Evolutionary conservation across 2,329 filamentous ascomycete species (phyloP), one percentile per base, ranked within the genome.

Genomic region (Hypoxylon sp.): DNA sequence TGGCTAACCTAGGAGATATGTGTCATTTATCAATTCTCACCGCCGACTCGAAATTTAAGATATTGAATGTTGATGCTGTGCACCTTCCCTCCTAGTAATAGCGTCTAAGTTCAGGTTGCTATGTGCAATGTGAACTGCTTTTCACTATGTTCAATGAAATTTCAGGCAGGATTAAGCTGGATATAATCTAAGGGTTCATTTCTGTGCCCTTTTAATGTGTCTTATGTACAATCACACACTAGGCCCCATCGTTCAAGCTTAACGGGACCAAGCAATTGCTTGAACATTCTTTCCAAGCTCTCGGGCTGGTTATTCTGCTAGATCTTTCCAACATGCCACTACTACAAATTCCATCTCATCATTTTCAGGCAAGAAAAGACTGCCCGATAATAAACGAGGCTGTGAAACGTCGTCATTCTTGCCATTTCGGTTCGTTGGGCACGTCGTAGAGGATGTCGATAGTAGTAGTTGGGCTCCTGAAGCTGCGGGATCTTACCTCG

Each of bases 41-140:
- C 67, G 64, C 64, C 63, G 67, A n/a, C 58, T 70, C 67, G 55
- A 38, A 58, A 63, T 43, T 19, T n/a, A 63, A 63, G 60, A 61
- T 30, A 17, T 36, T 46, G 36, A 55, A 65, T 21, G 45, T 57
- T 48, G 51, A 51, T 36, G 34, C 43, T n/a, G 51, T 57, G 50
- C 34, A 51, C 36, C 53, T 46, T 63, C 45, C 49, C 36, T 19
- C 19, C 34, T 52, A 60, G 43, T 65, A 30, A 45, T 48, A 43
- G 36, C 32, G 17, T 65, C 7, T 23, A 30, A 28, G 38, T 58
- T 58, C 21, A 25, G 30, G 23, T 50, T 63, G 46, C 19, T 45
- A 43, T 45, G 41, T 56, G 50, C 28, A 52, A 43, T 34, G 2
- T 46, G 32, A 43, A 23, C 11, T 43, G 36, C 13, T 23, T 19